phyloP scores from a whole-genome alignment of 2,329 filamentous ascomycete species.

The Penicillium sp. region DNA sequence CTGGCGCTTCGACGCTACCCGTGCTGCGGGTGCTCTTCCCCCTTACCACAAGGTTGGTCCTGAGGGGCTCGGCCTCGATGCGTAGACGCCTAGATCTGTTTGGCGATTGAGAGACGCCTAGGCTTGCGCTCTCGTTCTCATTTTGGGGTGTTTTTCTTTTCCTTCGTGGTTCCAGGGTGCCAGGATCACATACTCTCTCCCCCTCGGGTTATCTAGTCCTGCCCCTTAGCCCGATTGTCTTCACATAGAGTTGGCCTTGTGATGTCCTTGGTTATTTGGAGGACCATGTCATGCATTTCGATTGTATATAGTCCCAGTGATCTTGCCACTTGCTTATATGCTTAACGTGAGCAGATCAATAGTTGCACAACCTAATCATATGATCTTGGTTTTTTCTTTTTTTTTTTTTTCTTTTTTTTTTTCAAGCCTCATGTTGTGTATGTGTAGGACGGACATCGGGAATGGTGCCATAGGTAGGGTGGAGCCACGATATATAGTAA shows the following conservation, averaged over 20 bases:
- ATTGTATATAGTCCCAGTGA: constrained; percentile 25
- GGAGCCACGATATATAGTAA: background rate
- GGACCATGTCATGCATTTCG: constrained; percentile 18
- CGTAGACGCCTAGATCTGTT: constrained; percentile 7
- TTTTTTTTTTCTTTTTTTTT: no score
- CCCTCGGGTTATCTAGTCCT: background rate
- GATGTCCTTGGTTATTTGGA: constrained; percentile 8
- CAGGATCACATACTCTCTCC: background rate
- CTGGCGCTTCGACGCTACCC: constrained; percentile 65
- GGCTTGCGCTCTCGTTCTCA: background rate
- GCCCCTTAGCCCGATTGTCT: constrained; percentile 7
- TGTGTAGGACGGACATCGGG: background rate
- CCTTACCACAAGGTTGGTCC: constrained; percentile 45
- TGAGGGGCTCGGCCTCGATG: constrained; percentile 40
- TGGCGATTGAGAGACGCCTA: background rate
- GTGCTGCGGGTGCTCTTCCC: constrained; percentile 45
- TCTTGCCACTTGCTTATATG: constrained; percentile 9
- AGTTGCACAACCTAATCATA: constrained; percentile 20
- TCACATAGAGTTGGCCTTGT: constrained; percentile 21
- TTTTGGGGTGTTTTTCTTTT: constrained; percentile 3
- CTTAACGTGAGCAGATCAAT: constrained; percentile 4
- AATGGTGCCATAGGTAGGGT: background rate
- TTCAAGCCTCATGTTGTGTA: background rate
- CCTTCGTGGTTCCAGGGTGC: constrained; percentile 5
- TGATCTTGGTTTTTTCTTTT: no score